Base-by-base conservation (phyloP, 208 protist genomes). In the Trypanosoma vivax region DNA sequence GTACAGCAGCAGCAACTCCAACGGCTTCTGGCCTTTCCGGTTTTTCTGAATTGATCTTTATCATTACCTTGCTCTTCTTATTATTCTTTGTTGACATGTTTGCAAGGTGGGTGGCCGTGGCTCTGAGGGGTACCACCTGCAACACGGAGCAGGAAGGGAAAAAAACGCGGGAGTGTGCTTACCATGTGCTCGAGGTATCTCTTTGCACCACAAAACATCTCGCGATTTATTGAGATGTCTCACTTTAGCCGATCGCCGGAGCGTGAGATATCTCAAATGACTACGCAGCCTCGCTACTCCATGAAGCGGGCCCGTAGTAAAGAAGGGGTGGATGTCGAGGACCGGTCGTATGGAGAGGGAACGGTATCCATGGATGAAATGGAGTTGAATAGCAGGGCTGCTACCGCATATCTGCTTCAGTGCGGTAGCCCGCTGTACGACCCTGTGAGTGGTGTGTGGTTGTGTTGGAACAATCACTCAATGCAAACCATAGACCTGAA, bases 381-480 rank as follows among this genome's bases (percentile, higher is more conserved):
- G 1, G 46, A 39, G 6, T 16, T 27, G 9, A 56, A 50, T 31
- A 64, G 23, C 7, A 31, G 31, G 34, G 50, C 43, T 50, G 41
- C 52, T 41, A 54, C 50, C 11, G 50, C 67, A 4, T 49, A 60
- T 19, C 35, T 60, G 27, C 65, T 70, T 60, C 86, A 90, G 67
- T 83, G 81, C 34, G 82, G 86, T 49, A 83, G 82, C 40, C 72
- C 80, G 10, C 61, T 90, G 34, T 94, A 86, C 54, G 66, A 94
- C 48, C 79, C 81, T 0, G 76, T 88, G 23, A 71, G 56, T 23
- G 37, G 66, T 14, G 21, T 58, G 28, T 81, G 79, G 53, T 59
- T 74, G 23, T 94, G 86, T 62, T 94, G 82, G 80, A 59, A 72
- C 3, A 47, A 65, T 9, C 74, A 88, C 46, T 23, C 50, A 34